Percentiles rank a stretch among this genome's conserved stretches.
These are phyloP conservation scores for Solanum microdontum DNA, from an alignment of 257 asterid species.

Conservation along the genomic window DNA sequence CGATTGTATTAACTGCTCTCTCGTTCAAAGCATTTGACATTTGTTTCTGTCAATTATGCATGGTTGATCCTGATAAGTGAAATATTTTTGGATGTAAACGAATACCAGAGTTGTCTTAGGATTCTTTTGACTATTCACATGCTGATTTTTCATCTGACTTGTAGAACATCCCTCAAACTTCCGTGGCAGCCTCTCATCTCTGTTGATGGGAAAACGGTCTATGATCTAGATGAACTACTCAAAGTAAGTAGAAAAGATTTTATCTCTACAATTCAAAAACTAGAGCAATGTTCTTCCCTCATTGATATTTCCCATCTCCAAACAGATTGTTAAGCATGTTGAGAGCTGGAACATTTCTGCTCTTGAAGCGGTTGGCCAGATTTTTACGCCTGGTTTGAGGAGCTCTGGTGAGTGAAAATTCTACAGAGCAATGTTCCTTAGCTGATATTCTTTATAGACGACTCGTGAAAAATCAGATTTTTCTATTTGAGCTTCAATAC, in stretches of 20 bases:
- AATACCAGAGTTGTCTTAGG: neutral
- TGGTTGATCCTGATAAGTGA: neutral
- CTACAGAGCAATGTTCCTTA: neutral
- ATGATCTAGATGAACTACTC: constrained; percentile 37
- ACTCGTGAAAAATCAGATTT: neutral
- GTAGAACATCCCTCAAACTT: constrained; percentile 68
- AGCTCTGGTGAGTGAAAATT: constrained; percentile 15
- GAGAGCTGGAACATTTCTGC: constrained; percentile 78
- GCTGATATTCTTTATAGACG: neutral
- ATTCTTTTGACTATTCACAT: neutral
- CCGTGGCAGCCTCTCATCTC: constrained; percentile 72
- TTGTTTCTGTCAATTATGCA: neutral
- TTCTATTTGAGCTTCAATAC: neutral
- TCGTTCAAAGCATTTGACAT: neutral
- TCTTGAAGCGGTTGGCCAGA: constrained; percentile 63
- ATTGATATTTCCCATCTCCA: neutral
- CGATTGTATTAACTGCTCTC: neutral
- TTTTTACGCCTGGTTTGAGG: constrained; percentile 46
- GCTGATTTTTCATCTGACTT: neutral
- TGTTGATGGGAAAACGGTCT: constrained; percentile 53
- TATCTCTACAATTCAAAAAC: neutral
- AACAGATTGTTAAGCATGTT: constrained; percentile 57
- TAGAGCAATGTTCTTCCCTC: neutral
- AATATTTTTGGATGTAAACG: neutral
- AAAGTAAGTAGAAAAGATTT: constrained; percentile 24